Conservation (phyloP, 2,329 filamentous ascomycete species). For the Fusarium virguliforme region DNA sequence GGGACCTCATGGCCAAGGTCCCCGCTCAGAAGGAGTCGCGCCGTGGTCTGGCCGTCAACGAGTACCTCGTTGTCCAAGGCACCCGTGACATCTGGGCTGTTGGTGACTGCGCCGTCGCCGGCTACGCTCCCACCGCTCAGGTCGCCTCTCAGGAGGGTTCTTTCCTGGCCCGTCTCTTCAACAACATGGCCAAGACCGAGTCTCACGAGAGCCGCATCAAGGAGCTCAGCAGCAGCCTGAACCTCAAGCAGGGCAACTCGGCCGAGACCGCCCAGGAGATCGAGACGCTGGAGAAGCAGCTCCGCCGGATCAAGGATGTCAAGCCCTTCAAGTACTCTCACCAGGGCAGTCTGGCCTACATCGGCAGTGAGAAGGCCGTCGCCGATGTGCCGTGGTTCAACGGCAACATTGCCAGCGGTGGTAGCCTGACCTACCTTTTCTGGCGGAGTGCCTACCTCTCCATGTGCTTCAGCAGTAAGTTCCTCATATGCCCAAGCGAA, state of each 20-base stretch:
- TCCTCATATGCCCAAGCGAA: constrained; percentile 9
- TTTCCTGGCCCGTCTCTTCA: constrained; percentile 96
- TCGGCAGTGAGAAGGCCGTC: constrained; percentile 97
- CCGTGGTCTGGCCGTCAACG: constrained; percentile 95
- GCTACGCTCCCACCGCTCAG: constrained; percentile 97
- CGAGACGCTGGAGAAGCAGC: constrained; percentile 86
- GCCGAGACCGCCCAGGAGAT: constrained; percentile 82
- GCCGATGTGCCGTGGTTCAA: constrained; percentile 98
- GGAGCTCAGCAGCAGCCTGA: constrained; percentile 75
- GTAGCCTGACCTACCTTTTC: constrained; percentile 96
- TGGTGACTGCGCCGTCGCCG: constrained; percentile 96
- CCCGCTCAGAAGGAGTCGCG: constrained; percentile 96
- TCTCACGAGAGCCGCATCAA: constrained; percentile 83
- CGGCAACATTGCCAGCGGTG: constrained; percentile 94
- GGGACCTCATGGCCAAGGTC: constrained; percentile 92
- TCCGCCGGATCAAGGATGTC: constrained; percentile 92
- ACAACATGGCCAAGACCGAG: constrained; percentile 98
- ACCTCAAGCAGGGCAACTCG: constrained; percentile 75
- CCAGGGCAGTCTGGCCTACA: constrained; percentile 97
- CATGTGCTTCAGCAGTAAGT: constrained; percentile 99
- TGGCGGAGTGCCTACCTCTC: constrained; percentile 98
- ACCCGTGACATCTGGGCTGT: constrained; percentile 98
- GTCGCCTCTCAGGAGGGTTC: constrained; percentile 95
- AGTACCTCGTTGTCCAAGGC: constrained; percentile 98
- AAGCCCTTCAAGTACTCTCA: constrained; percentile 99